Base-by-base conservation (phyloP, 202 grass and related monocot species). In the Saccharum hybrid region DNA sequence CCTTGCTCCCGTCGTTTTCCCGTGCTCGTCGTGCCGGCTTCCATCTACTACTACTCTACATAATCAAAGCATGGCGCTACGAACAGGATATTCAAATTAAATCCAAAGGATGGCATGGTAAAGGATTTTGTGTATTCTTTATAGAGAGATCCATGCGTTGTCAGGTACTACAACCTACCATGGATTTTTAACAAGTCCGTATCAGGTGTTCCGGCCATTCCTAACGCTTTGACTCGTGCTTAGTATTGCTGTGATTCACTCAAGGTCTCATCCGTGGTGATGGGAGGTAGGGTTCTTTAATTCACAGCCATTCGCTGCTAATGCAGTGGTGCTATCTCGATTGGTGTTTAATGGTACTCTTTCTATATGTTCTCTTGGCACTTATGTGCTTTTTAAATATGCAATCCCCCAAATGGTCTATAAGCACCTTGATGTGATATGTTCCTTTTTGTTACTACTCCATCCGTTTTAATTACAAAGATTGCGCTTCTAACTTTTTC, bases 211-310 rank as follows among this genome's bases (percentile, higher is more conserved):
- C 34, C 46, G 46, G 48, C 64, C 73, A 61, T 84, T 60, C 63
- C 63, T 26, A 26, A 28, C 49, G 74, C 40, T 62, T 22, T 84
- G 82, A 61, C 72, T 18, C 46, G 21, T 23, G 22, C 10, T 19
- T 23, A 28, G 28, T 28, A 42, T 54, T 28, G 64, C 63, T 52
- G 31, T 22, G 43, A 14, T 37, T 38, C 43, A 18, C 2, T 19
- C 43, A 8, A 7, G 37, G 23, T 68, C 69, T 48, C 49, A 48
- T 45, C 63, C 13, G 49, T 39, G 26, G 70, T 66, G 26, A 81
- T 59, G 67, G 84, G 68, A 67, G 28, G 1, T 23, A 57, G 2
- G 13, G 6, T 51, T 51, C 23, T 72, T 63, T 72, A 30, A 49
- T 28, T 72, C 70, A n/a, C 70, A 33, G 28, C 28, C 42, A 51